phyloP scores from a whole-genome alignment of 768 basidiomycete genomes.

The Termitomyces sp. region DNA sequence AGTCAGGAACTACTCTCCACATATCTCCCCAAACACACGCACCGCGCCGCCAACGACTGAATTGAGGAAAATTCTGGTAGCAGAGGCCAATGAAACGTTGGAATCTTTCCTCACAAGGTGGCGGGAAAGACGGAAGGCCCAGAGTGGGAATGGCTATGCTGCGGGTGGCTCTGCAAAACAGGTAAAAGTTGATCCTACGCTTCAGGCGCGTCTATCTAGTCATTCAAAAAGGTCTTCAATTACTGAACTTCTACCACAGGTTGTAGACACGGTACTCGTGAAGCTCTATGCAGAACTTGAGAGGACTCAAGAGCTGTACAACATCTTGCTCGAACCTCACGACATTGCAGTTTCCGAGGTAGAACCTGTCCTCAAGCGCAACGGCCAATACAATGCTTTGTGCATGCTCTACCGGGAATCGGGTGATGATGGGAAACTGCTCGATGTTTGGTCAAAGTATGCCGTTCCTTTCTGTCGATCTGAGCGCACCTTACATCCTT shows the following conservation, averaged over 20 bases:
- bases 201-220: slow-evolving; percentile 12
- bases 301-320: slow-evolving; percentile 58
- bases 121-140: slow-evolving; percentile 40
- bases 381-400: slow-evolving; percentile 57
- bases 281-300: slow-evolving; percentile 66
- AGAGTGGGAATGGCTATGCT: slow-evolving; percentile 19
- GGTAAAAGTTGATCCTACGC: slow-evolving; percentile 1
- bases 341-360: slow-evolving; percentile 58
- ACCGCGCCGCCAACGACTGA: slow-evolving; percentile 69
- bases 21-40: slow-evolving; percentile 67
- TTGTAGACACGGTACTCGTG: slow-evolving; percentile 79
- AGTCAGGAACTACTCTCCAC: slow-evolving; percentile 90
- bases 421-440: slow-evolving; percentile 56
- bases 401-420: slow-evolving; percentile 56
- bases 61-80: slow-evolving; percentile 57
- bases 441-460: slow-evolving; percentile 68
- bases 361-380: slow-evolving; percentile 49
- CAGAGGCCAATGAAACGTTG: slow-evolving; percentile 75
- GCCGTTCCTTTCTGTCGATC: slow-evolving; percentile 19
- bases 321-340: slow-evolving; percentile 53
- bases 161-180: slow-evolving; percentile 6
- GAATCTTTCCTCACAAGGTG: slow-evolving; percentile 63
- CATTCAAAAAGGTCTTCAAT: neutral
- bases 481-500: neutral
- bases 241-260: slow-evolving; percentile 31